A percentile compares a stretch with the other conserved stretches of the same genome.
Conservation (phyloP, 768 basidiomycete genomes). For the Lentinula edodes region DNA sequence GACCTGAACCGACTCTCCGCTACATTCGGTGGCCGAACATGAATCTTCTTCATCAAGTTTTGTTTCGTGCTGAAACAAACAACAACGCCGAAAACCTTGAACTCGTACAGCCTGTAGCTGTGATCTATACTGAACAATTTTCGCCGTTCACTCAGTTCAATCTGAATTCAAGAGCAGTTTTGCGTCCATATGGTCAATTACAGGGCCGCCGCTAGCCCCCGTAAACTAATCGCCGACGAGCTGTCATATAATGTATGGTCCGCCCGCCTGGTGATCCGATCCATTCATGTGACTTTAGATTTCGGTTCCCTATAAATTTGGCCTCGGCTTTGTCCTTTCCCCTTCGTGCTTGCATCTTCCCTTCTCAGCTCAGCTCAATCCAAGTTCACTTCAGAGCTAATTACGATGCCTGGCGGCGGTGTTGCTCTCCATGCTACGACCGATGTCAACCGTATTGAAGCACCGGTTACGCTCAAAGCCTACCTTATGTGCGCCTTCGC, state of each 20-base stretch:
- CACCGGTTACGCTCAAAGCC: not conserved
- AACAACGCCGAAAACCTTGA: too few species aligned
- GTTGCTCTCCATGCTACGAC: constrained; percentile 1
- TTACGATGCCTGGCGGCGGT: constrained; percentile 2
- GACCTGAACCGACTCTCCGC: not conserved
- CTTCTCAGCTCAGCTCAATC: not conserved
- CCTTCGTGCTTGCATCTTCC: not conserved
- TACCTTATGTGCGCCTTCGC: constrained; percentile 5
- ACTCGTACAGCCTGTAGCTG: too few species aligned
- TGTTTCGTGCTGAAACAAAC: too few species aligned
- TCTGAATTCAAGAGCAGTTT: not conserved
- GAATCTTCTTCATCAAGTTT: not conserved
- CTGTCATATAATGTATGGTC: not conserved
- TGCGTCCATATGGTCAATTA: not conserved
- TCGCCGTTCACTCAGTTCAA: too few species aligned
- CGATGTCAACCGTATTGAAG: constrained; percentile 2
- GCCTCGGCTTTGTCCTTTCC: not conserved
- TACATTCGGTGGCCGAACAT: not conserved
- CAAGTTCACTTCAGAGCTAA: not conserved
- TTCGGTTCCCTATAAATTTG: not conserved
- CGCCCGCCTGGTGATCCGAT: not conserved
- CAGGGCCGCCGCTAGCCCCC: not conserved
- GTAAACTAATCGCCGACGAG: not conserved
- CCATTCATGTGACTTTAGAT: not conserved
- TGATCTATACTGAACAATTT: not conserved